phyloP scores from a whole-genome alignment of 352 stramenopile genomes.

The Phytophthora lateralis region DNA sequence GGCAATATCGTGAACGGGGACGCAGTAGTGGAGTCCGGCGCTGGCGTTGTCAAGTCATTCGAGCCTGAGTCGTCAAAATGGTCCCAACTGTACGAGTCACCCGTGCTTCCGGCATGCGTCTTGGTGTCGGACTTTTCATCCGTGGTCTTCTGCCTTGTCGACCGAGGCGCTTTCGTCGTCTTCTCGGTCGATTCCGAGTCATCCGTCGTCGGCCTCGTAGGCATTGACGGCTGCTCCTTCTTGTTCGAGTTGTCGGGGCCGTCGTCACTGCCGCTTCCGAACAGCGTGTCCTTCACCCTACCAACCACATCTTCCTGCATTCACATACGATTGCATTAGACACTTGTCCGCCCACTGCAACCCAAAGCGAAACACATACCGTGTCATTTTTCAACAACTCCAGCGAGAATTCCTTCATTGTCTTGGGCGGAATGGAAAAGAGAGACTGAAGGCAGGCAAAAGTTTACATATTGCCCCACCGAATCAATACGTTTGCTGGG shows the following conservation, averaged over 20 bases:
- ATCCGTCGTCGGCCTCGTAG: neutral
- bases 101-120: neutral
- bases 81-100: constrained; percentile 7
- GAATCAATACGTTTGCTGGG: constrained; percentile 20
- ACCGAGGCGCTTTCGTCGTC: neutral
- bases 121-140: constrained; percentile 1
- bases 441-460: constrained; percentile 23
- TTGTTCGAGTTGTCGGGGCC: neutral
- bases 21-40: constrained; percentile 5
- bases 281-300: constrained; percentile 15
- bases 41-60: constrained; percentile 12
- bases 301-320: constrained; percentile 16
- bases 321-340: constrained; percentile 12
- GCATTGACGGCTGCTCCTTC: neutral
- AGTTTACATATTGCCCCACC: constrained; percentile 17
- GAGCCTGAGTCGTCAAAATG: constrained; percentile 9
- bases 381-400: constrained; percentile 31
- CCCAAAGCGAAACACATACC: constrained; percentile 10
- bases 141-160: neutral
- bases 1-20: constrained; percentile 8
- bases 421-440: constrained; percentile 27
- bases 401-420: constrained; percentile 37
- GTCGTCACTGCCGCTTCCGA: constrained; percentile 13
- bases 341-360: neutral
- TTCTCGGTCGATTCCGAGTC: neutral